These are phyloP conservation scores for Colletotrichum tabaci DNA, from an alignment of 2,329 filamentous ascomycete genomes.

Conservation along the genomic window DNA sequence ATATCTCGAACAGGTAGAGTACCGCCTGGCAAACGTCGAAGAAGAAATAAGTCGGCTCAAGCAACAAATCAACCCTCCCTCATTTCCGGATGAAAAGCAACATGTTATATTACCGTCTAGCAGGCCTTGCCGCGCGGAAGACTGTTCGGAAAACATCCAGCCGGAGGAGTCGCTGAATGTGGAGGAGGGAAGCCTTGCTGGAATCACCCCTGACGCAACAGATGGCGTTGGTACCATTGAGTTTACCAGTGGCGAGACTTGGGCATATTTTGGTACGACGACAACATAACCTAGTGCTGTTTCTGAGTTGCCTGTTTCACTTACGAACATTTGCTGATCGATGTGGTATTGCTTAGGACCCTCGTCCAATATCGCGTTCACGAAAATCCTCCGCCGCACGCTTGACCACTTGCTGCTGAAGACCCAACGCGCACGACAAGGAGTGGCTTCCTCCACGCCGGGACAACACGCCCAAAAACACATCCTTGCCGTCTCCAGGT, in stretches of 20 bases:
- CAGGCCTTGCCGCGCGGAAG: background rate
- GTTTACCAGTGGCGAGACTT: constrained; percentile 43
- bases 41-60: constrained; percentile 42
- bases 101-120: constrained; percentile 3
- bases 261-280: constrained; percentile 44
- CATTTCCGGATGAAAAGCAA: constrained; percentile 16
- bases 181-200: constrained; percentile 41
- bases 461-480: constrained; percentile 5
- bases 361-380: constrained; percentile 47
- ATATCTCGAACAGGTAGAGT: constrained; percentile 43
- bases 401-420: constrained; percentile 36
- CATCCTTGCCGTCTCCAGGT: constrained; percentile 28
- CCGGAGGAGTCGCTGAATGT: constrained; percentile 14
- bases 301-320: background rate
- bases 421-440: constrained; percentile 4
- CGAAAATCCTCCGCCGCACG: constrained; percentile 42
- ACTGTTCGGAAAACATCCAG: constrained; percentile 1
- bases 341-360: constrained; percentile 29
- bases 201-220: constrained; percentile 42
- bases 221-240: constrained; percentile 46
- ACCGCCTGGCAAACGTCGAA: constrained; percentile 43
- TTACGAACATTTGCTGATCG: background rate
- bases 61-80: constrained; percentile 18
- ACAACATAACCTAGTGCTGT: background rate
- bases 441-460: background rate